Evolutionary conservation across 1,284 basidiomycete genomes (phyloP), one percentile per base, ranked within the genome.

Genomic region (Puccinia sorghi): DNA sequence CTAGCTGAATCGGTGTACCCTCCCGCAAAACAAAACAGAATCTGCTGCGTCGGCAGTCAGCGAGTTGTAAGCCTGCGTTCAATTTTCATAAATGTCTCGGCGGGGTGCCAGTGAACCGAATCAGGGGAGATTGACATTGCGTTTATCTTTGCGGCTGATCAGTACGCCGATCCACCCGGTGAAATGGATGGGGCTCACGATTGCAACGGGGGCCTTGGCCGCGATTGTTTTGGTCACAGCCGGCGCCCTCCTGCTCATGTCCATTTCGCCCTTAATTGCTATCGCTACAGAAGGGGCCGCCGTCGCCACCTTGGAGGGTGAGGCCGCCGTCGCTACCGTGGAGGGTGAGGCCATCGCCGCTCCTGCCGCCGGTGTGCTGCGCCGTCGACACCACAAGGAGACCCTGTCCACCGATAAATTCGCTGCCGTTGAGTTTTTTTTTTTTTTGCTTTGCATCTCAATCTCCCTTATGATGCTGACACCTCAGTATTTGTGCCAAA

Each of bases 161-260:
- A 78, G 75, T 22, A 78, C 75, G 13, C 75, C 75, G 20, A 69
- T 25, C 27, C 39, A 67, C 50, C 43, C 67, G 15, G 75, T 59
- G 7, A 78, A 78, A 17, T 78, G 75, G 75, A 78, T 69, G 39
- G 75, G 75, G 1, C 66, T 78, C 17, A 59, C 75, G 20, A 70
- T 78, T 11, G 20, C 54, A 22, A 52, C 41, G 20, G 75, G 66
- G 32, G 25, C 32, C 9, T 69, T 78, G 22, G 64, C 75, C 22
- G 54, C 27, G 3, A 67, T 78, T 52, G 75, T 78, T 9, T 22
- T 78, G 7, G 64, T 56, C 54, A 50, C 67, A n/a, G 66, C 52
- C 9, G 52, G 39, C 6, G 66, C 46, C 13, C 37, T 78, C 22
- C 12, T 59, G 41, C 39, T 70, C 27, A 25, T 64, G 20, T 41